Conservation (phyloP, 2,329 filamentous ascomycete species). For the Exophiala spinifera region DNA sequence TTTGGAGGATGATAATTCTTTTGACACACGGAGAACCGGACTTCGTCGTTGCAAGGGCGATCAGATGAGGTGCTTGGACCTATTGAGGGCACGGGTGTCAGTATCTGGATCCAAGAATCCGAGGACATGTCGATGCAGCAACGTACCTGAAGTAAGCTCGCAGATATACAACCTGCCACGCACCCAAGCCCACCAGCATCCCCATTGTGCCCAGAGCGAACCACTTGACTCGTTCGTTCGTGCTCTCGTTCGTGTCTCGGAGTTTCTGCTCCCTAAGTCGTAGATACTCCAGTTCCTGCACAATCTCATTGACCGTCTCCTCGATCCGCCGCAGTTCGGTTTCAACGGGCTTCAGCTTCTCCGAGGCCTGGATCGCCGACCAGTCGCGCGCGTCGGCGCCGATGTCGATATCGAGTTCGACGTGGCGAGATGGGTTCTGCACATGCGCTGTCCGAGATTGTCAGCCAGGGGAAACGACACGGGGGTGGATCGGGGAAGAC, state of each 20-base stretch:
- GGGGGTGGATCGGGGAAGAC: constrained; percentile 37
- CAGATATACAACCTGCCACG: constrained; percentile 97
- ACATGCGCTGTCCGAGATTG: constrained; percentile 31
- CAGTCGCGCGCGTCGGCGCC: constrained; percentile 97
- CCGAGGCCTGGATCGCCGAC: constrained; percentile 90
- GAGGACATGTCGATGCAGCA: no score
- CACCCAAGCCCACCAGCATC: constrained; percentile 82
- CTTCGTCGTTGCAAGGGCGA: no score
- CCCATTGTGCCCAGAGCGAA: constrained; percentile 93
- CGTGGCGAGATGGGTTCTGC: constrained; percentile 58
- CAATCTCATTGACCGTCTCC: constrained; percentile 84
- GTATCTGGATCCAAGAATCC: no score
- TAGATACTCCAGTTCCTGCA: constrained; percentile 94
- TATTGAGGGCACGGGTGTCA: no score
- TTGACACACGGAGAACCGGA: no score
- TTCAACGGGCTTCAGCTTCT: constrained; percentile 97
- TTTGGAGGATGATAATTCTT: neutral
- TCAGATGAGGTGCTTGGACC: neutral
- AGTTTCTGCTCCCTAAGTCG: constrained; percentile 87
- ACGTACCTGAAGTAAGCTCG: constrained; percentile 87
- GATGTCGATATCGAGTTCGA: constrained; percentile 94
- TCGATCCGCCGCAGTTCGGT: constrained; percentile 90
- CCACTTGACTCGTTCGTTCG: constrained; percentile 97
- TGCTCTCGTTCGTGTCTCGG: constrained; percentile 98
- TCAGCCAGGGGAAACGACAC: neutral